Conservation (phyloP, 2,329 filamentous ascomycete genomes). For the Botrytis cinerea region DNA sequence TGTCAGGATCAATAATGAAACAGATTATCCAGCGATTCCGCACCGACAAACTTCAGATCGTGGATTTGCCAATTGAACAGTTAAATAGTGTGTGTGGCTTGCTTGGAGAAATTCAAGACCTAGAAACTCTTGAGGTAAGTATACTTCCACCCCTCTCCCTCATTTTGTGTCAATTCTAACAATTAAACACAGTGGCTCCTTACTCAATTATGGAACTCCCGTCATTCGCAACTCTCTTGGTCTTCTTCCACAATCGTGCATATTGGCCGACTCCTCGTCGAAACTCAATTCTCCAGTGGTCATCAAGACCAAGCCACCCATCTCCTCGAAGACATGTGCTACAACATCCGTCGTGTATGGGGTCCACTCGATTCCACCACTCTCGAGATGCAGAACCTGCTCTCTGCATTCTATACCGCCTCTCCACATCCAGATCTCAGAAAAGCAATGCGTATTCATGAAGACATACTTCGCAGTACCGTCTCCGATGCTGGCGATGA, state of each 20-base stretch:
- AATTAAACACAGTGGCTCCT: conserved; percentile 27
- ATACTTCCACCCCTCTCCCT: neutral
- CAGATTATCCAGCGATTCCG: conserved; percentile 48
- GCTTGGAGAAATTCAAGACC: conserved; percentile 51
- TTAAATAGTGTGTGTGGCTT: conserved; percentile 49
- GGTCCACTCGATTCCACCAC: conserved; percentile 33
- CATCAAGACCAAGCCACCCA: conserved; percentile 28
- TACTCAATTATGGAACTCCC: conserved; percentile 32
- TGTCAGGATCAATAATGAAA: conserved; percentile 46
- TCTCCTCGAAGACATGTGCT: conserved; percentile 36
- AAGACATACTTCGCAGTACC: conserved; percentile 32
- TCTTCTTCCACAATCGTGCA: conserved; percentile 28
- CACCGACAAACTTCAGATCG: conserved; percentile 48
- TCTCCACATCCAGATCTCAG: conserved; percentile 27
- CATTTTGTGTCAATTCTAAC: neutral
- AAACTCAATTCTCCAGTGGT: conserved; percentile 30
- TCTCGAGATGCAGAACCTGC: conserved; percentile 32
- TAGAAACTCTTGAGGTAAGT: conserved; percentile 47
- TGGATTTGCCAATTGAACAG: conserved; percentile 48
- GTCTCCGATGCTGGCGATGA: conserved; percentile 38
- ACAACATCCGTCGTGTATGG: conserved; percentile 36
- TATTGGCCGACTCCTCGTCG: conserved; percentile 33
- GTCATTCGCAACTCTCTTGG: conserved; percentile 30
- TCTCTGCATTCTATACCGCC: conserved; percentile 33
- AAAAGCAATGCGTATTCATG: conserved; percentile 33